These are phyloP conservation scores for Selenicereus undatus DNA, from an alignment of 148 eudicot species.

Conservation along the genomic window DNA sequence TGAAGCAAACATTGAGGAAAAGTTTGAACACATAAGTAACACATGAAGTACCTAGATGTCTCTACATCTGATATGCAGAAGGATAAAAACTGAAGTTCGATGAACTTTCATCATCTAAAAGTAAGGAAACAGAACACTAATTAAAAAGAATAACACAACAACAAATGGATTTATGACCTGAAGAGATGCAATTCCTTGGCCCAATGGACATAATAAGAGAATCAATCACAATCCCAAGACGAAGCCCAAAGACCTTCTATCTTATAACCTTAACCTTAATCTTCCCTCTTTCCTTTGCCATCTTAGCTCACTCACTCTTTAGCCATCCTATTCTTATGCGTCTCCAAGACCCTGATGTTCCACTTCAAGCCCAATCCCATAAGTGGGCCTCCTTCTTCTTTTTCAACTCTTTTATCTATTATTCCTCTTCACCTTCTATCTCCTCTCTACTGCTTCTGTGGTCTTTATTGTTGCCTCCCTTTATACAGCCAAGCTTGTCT, in stretches of 20 bases:
- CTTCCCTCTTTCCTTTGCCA: slow-evolving; percentile 92
- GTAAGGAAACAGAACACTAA: background rate
- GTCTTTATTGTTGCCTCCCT: slow-evolving; percentile 95
- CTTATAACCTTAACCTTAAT: slow-evolving; percentile 74
- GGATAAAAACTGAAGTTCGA: background rate
- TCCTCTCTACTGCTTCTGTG: slow-evolving; percentile 85
- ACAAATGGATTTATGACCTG: slow-evolving; percentile 77
- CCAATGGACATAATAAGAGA: slow-evolving; percentile 51
- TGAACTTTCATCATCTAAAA: background rate
- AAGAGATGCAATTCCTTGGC: slow-evolving; percentile 73
- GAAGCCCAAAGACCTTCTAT: slow-evolving; percentile 71
- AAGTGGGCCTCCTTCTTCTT: slow-evolving; percentile 60
- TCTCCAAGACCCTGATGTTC: slow-evolving; percentile 41
- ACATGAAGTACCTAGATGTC: background rate
- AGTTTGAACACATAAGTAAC: background rate
- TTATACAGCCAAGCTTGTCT: slow-evolving; percentile 73
- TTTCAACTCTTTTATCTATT: slow-evolving; percentile 75
- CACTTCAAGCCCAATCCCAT: slow-evolving; percentile 34
- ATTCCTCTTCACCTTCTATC: slow-evolving; percentile 86
- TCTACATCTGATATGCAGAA: background rate
- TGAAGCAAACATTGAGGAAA: background rate
- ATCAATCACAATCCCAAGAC: slow-evolving; percentile 72
- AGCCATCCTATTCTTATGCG: slow-evolving; percentile 72
- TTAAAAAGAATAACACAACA: background rate
- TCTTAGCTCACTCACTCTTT: slow-evolving; percentile 90